Base-by-base conservation (phyloP, 495 filamentous ascomycete species). In the Talaromyces thailandensis region DNA sequence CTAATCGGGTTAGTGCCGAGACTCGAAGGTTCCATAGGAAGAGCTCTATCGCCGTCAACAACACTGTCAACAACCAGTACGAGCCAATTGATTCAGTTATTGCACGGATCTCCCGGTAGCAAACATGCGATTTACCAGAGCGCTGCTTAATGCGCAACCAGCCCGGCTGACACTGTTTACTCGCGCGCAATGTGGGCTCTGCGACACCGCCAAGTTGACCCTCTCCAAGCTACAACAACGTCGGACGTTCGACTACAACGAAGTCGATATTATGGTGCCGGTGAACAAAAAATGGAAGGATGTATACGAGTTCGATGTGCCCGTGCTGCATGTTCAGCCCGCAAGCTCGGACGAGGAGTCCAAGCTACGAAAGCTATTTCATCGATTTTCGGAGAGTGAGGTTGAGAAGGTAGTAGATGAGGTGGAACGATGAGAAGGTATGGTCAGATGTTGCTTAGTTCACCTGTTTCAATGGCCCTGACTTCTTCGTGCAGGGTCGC, bases 251-350 rank as follows among this genome's bases (percentile, higher is more conserved):
- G 84, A 81, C 43, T 96, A 90, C 71, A 72, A 80, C n/a, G 89
- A 96, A 70, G 78, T 90, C 51, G 85, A 96, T 70, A 89, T 96
- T 21, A 86, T 92, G 82, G 77, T 78, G 31, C 77, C 82, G 0
- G 83, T 77, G 43, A 80, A 83, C 40, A 82, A 86, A 64, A 63
- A 72, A 28, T 96, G 92, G 92, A 88, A 84, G 67, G 81, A 88
- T 69, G 71, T 90, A 14, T 96, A 96, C 69, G 92, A 95, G 25
- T 93, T 95, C 69, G 92, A 96, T 69, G 88, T 91, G 1, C 92
- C 92, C 2, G 92, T 96, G 56, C 87, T 96, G 12, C 92, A 96
- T 69, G 73, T 82, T 12, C 77, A 83, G 37, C 68, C 74, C 11
- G 67, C 80, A 28, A 69, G 73, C 64, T 51, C 62, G n/a, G 75